Percentiles rank a stretch among this genome's conserved stretches.
Conservation (phyloP, 202 grass and related monocot species). For the Eragrostis tef region DNA sequence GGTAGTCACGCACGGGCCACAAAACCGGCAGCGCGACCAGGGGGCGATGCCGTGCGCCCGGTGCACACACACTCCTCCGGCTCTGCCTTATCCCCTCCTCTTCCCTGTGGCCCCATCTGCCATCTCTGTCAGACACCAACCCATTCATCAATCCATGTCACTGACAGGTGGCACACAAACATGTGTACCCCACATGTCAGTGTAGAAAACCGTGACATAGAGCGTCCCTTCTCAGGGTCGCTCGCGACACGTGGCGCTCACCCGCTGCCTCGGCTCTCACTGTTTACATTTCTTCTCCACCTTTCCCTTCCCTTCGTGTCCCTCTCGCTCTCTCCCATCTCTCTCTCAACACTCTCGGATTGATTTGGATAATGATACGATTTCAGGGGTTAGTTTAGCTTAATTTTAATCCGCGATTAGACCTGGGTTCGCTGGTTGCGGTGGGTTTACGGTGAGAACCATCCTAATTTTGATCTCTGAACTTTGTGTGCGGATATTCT, state of each 20-base stretch:
- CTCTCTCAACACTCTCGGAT: neutral
- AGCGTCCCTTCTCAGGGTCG: neutral
- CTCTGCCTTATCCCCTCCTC: conserved; percentile 58
- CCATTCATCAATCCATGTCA: accelerated
- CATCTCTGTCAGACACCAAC: neutral
- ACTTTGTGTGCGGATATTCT: conserved; percentile 13
- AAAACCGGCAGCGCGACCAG: conserved; percentile 43
- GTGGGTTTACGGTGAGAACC: conserved; percentile 14
- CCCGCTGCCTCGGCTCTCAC: conserved; percentile 27
- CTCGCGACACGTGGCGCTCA: conserved; percentile 44
- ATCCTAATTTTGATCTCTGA: conserved; percentile 38
- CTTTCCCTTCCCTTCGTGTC: conserved; percentile 3
- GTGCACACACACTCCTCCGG: neutral
- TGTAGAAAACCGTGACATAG: accelerated
- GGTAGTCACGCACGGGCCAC: conserved; percentile 19
- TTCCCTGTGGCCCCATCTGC: conserved; percentile 26
- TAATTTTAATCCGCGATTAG: conserved; percentile 15
- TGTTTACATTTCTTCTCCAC: conserved; percentile 43
- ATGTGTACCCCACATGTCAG: neutral
- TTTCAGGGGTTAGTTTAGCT: neutral
- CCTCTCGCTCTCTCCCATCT: neutral
- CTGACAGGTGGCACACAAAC: neutral
- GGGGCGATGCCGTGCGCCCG: conserved; percentile 30
- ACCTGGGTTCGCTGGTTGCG: neutral
- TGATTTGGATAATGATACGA: conserved; percentile 29